Conservation (phyloP, 2,329 filamentous ascomycete genomes). For the Aureobasidium musti region DNA sequence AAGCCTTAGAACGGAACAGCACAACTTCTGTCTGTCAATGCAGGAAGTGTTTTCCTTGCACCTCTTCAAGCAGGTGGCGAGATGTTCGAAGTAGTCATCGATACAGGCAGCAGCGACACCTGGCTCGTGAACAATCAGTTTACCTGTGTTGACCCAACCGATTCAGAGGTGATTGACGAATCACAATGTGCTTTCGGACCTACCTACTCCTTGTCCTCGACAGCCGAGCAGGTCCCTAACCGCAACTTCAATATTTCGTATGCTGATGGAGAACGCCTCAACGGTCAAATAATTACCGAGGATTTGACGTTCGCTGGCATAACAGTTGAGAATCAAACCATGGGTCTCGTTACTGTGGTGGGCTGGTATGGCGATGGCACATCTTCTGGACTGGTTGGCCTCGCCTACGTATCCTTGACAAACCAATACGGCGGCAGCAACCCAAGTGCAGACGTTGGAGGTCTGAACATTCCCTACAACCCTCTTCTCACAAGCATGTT, state of each 20-base stretch:
- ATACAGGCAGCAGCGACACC: constrained; percentile 54
- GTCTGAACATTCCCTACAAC: constrained; percentile 45
- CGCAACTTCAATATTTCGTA: constrained; percentile 51
- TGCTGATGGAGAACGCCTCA: constrained; percentile 47
- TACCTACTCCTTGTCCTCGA: constrained; percentile 38
- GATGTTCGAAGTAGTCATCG: constrained; percentile 45
- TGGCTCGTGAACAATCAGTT: constrained; percentile 46
- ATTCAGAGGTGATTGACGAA: constrained; percentile 25
- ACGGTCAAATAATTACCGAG: constrained; percentile 46
- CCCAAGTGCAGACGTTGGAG: constrained; percentile 33
- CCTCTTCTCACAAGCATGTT: constrained; percentile 56
- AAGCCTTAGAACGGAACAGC: constrained; percentile 12
- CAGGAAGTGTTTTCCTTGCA: constrained; percentile 40
- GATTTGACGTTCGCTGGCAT: constrained; percentile 51
- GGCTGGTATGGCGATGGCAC: constrained; percentile 40
- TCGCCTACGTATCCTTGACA: constrained; percentile 55
- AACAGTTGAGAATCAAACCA: constrained; percentile 48
- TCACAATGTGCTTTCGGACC: constrained; percentile 40
- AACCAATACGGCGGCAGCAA: constrained; percentile 43
- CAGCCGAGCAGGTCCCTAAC: constrained; percentile 44
- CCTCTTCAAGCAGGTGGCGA: constrained; percentile 38
- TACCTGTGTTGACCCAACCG: constrained; percentile 39
- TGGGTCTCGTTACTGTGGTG: constrained; percentile 48
- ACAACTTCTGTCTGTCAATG: constrained; percentile 31
- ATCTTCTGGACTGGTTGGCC: constrained; percentile 54